Percentiles rank a stretch among this genome's conserved stretches.
Conservation (phyloP, 2,329 filamentous ascomycete genomes). For the Zelopaecilomyces penicillatus region DNA sequence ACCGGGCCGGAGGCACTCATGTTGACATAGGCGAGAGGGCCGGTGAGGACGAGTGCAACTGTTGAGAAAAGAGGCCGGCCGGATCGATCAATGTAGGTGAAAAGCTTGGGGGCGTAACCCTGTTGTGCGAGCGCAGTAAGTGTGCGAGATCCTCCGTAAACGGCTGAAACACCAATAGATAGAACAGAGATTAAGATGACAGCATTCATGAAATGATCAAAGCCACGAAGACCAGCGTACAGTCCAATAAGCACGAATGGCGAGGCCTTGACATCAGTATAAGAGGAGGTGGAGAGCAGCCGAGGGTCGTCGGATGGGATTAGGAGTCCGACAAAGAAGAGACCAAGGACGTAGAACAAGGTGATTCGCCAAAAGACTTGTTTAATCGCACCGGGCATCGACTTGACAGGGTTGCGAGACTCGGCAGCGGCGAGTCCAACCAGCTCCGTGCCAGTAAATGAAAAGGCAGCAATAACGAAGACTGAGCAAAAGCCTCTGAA, state of each 20-base stretch:
- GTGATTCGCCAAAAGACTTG: constrained; percentile 54
- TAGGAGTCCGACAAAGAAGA: constrained; percentile 41
- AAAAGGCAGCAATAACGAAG: constrained; percentile 62
- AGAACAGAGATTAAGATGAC: constrained; percentile 47
- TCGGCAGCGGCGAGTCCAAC: constrained; percentile 65
- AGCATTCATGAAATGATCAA: constrained; percentile 44
- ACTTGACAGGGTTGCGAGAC: constrained; percentile 57
- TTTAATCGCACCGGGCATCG: constrained; percentile 70
- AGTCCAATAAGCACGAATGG: constrained; percentile 43
- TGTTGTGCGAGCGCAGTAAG: constrained; percentile 47
- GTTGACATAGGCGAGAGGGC: constrained; percentile 39
- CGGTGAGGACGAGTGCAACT: constrained; percentile 36
- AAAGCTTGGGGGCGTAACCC: constrained; percentile 45
- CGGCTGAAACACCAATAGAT: constrained; percentile 45
- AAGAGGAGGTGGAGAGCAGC: constrained; percentile 38
- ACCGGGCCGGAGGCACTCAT: constrained; percentile 35
- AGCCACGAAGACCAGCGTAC: constrained; percentile 38
- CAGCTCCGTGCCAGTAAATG: constrained; percentile 60
- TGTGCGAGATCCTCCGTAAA: constrained; percentile 48
- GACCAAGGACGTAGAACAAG: constrained; percentile 41
- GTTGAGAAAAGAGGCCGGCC: constrained; percentile 43
- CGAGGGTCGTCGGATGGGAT: constrained; percentile 33
- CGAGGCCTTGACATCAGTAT: constrained; percentile 32
- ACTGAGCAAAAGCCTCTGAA: constrained; percentile 62
- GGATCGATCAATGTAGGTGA: constrained; percentile 45